These are phyloP conservation scores for Cystobasidium onofrii DNA, from an alignment of 768 basidiomycete species.

Conservation along the genomic window DNA sequence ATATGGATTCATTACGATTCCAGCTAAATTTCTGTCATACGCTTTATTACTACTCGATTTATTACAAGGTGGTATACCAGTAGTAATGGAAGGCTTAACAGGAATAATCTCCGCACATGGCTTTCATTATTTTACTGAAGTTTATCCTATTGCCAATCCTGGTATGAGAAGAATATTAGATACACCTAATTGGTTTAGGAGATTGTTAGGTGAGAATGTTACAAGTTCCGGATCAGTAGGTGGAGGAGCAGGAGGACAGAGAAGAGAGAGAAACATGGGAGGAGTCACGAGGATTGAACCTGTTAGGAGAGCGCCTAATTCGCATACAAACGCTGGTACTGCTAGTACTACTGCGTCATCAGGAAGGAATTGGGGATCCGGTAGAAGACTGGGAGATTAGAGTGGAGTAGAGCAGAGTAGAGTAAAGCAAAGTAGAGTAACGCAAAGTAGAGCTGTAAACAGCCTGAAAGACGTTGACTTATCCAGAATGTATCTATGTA, in stretches of 20 bases:
- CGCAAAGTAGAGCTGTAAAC: too few relatives aligned
- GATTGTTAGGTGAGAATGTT: background rate
- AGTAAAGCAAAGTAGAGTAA: too few relatives aligned
- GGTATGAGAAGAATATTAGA: background rate
- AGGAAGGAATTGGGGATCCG: background rate
- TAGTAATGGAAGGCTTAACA: slow-evolving; percentile 55
- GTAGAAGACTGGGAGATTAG: slow-evolving; percentile 10
- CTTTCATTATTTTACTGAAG: slow-evolving; percentile 43
- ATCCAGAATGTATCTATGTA: too few relatives aligned
- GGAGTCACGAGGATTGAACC: slow-evolving; percentile 24
- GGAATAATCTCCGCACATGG: slow-evolving; percentile 69
- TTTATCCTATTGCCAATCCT: slow-evolving; percentile 21
- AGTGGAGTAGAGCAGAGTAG: background rate
- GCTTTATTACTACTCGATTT: slow-evolving; percentile 65
- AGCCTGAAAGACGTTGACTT: too few relatives aligned
- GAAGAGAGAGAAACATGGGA: slow-evolving; percentile 7
- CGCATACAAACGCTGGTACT: background rate
- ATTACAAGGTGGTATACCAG: slow-evolving; percentile 50
- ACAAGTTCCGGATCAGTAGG: background rate
- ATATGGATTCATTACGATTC: slow-evolving; percentile 69
- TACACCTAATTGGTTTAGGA: slow-evolving; percentile 13
- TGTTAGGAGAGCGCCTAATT: background rate
- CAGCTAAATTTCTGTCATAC: slow-evolving; percentile 65
- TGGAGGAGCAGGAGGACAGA: background rate
- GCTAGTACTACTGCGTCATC: background rate